Base-by-base conservation (phyloP, 257 asterid species). In the Nicotiana undulata region DNA sequence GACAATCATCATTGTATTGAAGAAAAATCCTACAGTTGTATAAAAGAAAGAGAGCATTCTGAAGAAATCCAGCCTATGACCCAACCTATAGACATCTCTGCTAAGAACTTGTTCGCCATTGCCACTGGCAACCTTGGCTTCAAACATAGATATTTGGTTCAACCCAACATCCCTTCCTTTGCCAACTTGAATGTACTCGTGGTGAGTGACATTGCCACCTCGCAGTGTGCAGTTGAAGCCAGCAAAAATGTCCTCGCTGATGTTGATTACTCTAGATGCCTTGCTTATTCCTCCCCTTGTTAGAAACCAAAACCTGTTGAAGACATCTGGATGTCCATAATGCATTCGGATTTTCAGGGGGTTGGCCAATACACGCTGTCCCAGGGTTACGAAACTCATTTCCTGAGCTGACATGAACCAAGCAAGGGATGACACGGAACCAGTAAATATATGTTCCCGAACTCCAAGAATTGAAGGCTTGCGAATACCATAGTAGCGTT, bases 351-450 rank as follows among this genome's bases (percentile, higher is more conserved):
- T 85, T 90, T 96, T 96, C 92, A 96, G 84, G 29, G 99, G 99
- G 83, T 96, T 96, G 58, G 99, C 98, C 85, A 96, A 87, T 81
- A 96, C 99, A 63, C 99, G 99, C 88, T 96, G 98, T 75, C 99
- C 99, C 91, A 96, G 87, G 72, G 99, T 96, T 83, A 96, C 99
- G 76, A 96, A 96, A 87, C 99, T 96, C 67, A 88, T 92, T 86
- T 96, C 99, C 92, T 96, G 99, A 49, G 99, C 91, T 60, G 99
- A 96, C 99, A 96, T 96, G 87, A 96, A 96, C 99, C 97, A 96
- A 76, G 99, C 99, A 84, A 94, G 97, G 58, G 99, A 94, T 61
- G 99, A 96, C 65, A 96, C 99, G 16, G 98, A 93, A 78, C 99
- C 99, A 3, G 99, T 96, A 78, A 96, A 95, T 61, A 94, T 89